Conservation (phyloP, 371 early-diverging fungal genomes). For the Apophysomyces trapeziformis region DNA sequence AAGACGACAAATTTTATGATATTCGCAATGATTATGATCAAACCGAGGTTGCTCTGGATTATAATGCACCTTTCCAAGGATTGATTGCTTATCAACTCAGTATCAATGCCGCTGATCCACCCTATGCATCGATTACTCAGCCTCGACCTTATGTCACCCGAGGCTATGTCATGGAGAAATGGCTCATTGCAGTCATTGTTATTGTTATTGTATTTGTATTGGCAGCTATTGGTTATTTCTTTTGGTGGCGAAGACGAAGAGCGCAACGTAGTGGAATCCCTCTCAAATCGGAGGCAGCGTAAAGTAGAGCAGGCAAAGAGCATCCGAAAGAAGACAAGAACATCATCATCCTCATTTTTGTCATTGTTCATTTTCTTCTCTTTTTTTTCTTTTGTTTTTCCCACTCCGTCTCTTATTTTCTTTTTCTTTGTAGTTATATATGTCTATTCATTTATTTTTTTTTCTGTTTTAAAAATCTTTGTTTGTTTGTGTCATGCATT, state of each 20-base stretch:
- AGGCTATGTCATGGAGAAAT: constrained; percentile 25
- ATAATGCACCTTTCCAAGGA: constrained; percentile 57
- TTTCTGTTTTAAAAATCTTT: neutral
- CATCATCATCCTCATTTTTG: no score
- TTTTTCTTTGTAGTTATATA: no score
- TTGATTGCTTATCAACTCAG: constrained; percentile 57
- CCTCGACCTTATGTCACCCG: constrained; percentile 28
- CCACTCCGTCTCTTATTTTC: no score
- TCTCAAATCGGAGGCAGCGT: neutral
- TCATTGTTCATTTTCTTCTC: no score
- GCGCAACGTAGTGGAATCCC: neutral
- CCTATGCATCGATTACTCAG: constrained; percentile 47
- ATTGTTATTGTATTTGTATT: constrained; percentile 33
- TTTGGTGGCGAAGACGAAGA: constrained; percentile 13
- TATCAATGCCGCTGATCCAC: constrained; percentile 45
- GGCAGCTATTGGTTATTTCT: constrained; percentile 15
- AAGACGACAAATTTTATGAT: constrained; percentile 51
- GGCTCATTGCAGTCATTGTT: constrained; percentile 59
- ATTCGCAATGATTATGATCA: constrained; percentile 52
- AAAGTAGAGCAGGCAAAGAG: neutral
- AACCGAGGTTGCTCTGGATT: constrained; percentile 60
- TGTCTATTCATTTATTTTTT: neutral
- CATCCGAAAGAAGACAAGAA: no score
- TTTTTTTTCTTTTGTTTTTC: no score
- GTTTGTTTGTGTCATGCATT: neutral